Base-by-base conservation (phyloP, 805 yeast genomes). In the Nematodospora valgi region DNA sequence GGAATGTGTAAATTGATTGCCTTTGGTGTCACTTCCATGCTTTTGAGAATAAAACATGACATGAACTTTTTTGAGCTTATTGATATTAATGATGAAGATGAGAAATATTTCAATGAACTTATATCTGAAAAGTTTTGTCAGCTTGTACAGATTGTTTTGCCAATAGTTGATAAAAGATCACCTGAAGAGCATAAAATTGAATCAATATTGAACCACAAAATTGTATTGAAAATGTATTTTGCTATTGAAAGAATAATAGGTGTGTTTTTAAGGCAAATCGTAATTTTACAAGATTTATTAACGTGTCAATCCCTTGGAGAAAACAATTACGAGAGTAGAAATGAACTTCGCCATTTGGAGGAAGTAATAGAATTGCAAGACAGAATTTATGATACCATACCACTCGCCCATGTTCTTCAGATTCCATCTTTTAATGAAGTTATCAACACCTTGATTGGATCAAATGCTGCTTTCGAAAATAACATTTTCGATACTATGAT, bases 251-350 rank as follows among this genome's bases (percentile, higher is more conserved):
- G 5, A n/a, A 9, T 40, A 10, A 11, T 37, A 11, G 19, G 29
- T 18, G 22, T 34, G 10, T 57, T 47, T 32, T 54, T 68, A 32
- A 54, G 68, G 32, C 64, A 63, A 27, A 38, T 64, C 19, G 42
- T 56, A 5, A 54, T 67, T 1, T 54, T 66, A 35, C 46, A 48
- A 24, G 64, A 62, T 39, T 37, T 62, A 6, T 43, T 66, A n/a
- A 58, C 68, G 1, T 52, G 60, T n/a, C 23, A 32, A 5, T 38
- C 39, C 10, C 32, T 41, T 15, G 63, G 61, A 4, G 66, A 63
- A 10, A 56, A 54, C 30, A 41, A 28, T 4, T 49, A 43, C 32
- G 32, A 34, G 6, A 46, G 58, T 18, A 28, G 29, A 8, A 37
- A 34, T 1, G 45, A 38, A n/a, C 39, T 61, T 14, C 36, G 46